phyloP scores from a whole-genome alignment of 192 early-diverging fungal genomes.

The Linnemannia hyalina region DNA sequence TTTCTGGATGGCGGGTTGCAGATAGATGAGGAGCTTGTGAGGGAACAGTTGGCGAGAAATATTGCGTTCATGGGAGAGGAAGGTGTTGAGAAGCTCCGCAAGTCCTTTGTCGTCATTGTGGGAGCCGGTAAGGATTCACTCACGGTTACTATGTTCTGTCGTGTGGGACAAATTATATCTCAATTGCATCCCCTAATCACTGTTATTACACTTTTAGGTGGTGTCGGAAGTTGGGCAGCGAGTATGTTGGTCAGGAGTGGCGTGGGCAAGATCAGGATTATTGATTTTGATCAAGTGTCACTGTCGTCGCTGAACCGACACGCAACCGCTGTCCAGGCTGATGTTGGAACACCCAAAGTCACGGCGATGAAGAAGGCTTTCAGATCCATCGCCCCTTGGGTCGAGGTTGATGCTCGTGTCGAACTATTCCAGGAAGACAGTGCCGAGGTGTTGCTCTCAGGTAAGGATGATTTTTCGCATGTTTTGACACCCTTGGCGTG shows the following conservation, averaged over 20 bases:
- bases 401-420: constrained; percentile 80
- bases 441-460: constrained; percentile 78
- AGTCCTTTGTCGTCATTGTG: constrained; percentile 93
- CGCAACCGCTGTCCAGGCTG: constrained; percentile 89
- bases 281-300: constrained; percentile 99
- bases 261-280: constrained; percentile 86
- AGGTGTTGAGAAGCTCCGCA: constrained; percentile 77
- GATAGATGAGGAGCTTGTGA: constrained; percentile 77
- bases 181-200: not conserved
- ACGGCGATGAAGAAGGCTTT: constrained; percentile 80
- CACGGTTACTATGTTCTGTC: too few relatives aligned
- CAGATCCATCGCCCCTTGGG: constrained; percentile 82
- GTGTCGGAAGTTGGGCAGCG: constrained; percentile 93
- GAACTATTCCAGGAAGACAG: constrained; percentile 80
- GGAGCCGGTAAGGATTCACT: constrained; percentile 71
- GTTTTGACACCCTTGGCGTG: too few relatives aligned
- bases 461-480: constrained; percentile 41
- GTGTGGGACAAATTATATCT: too few relatives aligned
- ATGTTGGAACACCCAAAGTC: constrained; percentile 93
- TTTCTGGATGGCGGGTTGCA: not conserved
- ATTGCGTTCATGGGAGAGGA: constrained; percentile 91
- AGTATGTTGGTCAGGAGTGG: constrained; percentile 93
- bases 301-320: constrained; percentile 95
- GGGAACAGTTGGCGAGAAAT: constrained; percentile 89
- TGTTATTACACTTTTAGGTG: constrained; percentile 61